Evolutionary conservation across 2,329 filamentous ascomycete genomes (phyloP).

Genomic region (Myrmaecium sp.): DNA sequence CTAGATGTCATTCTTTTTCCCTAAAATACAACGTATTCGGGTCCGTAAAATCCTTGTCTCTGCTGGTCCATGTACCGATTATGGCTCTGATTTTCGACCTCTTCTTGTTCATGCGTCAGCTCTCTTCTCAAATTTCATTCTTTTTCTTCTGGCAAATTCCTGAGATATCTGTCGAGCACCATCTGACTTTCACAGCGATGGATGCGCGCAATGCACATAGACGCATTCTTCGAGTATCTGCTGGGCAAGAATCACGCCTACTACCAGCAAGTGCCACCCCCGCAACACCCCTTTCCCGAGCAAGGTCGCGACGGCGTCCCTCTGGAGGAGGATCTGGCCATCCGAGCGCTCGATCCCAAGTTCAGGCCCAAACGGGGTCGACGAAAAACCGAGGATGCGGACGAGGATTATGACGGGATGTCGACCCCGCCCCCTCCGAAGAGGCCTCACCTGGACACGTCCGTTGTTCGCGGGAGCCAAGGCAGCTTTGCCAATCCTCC

Average conservation of each 20-base stretch:
- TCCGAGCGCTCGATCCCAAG: slow-evolving; percentile 69
- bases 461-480: too few species aligned
- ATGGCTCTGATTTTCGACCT: too few species aligned
- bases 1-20: too few species aligned
- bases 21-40: too few species aligned
- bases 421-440: slow-evolving; percentile 30
- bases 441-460: slow-evolving; percentile 43
- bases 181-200: slow-evolving; percentile 51
- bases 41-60: too few species aligned
- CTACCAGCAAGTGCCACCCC: slow-evolving; percentile 56
- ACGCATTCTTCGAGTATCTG: slow-evolving; percentile 87
- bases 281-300: slow-evolving; percentile 44
- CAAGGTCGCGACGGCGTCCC: slow-evolving; percentile 64
- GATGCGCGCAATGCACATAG: slow-evolving; percentile 94
- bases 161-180: too few species aligned
- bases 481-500: slow-evolving; percentile 21
- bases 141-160: too few species aligned
- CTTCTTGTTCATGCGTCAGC: too few species aligned
- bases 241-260: slow-evolving; percentile 63
- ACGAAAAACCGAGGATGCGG: slow-evolving; percentile 42
- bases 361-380: slow-evolving; percentile 44
- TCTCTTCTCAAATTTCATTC: too few species aligned
- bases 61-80: too few species aligned
- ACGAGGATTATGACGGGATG: slow-evolving; percentile 37
- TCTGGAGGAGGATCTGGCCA: slow-evolving; percentile 73